A percentile compares a stretch with the other conserved stretches of the same genome.
Evolutionary conservation across 1,284 basidiomycete species (phyloP).

Genomic region (Sanghuangporus weigelae): DNA sequence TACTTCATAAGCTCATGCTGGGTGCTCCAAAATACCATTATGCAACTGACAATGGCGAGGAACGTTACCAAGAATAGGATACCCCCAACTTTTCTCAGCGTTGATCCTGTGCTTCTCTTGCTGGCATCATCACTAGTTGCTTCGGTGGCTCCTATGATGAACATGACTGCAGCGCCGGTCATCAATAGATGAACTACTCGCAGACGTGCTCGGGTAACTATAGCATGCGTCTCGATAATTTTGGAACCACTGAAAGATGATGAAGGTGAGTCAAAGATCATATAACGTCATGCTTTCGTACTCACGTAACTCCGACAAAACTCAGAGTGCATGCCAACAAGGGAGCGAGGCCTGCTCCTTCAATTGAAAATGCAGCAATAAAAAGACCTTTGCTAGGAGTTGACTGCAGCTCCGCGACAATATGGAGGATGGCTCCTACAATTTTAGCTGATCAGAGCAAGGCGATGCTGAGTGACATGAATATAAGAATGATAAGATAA

Average conservation of each 20-base stretch:
- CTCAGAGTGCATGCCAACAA: conserved; percentile 53
- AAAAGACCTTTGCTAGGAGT: conserved; percentile 38
- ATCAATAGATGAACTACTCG: conserved; percentile 37
- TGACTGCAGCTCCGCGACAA: conserved; percentile 41
- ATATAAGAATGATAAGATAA: background rate
- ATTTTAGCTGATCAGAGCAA: conserved; percentile 41
- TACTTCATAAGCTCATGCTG: conserved; percentile 43
- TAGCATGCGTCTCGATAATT: conserved; percentile 21
- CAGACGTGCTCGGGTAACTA: conserved; percentile 26
- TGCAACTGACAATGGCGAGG: conserved; percentile 36
- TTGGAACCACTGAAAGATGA: conserved; percentile 28
- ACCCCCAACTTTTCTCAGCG: conserved; percentile 30
- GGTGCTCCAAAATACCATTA: conserved; percentile 41
- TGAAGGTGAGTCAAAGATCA: too few relatives aligned
- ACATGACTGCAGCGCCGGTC: conserved; percentile 40
- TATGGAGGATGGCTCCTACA: conserved; percentile 47
- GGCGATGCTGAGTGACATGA: conserved; percentile 2
- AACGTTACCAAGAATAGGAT: conserved; percentile 46
- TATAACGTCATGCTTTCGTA: conserved; percentile 12
- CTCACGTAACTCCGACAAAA: conserved; percentile 57
- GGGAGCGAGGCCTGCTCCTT: conserved; percentile 47
- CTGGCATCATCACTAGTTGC: conserved; percentile 12
- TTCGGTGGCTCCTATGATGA: conserved; percentile 42
- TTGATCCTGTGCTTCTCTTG: conserved; percentile 1
- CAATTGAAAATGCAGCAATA: conserved; percentile 48